Percentiles rank a stretch among this genome's conserved stretches.
Evolutionary conservation across 1,284 basidiomycete genomes (phyloP).

Genomic region (Tetrapyrgos nigripes): DNA sequence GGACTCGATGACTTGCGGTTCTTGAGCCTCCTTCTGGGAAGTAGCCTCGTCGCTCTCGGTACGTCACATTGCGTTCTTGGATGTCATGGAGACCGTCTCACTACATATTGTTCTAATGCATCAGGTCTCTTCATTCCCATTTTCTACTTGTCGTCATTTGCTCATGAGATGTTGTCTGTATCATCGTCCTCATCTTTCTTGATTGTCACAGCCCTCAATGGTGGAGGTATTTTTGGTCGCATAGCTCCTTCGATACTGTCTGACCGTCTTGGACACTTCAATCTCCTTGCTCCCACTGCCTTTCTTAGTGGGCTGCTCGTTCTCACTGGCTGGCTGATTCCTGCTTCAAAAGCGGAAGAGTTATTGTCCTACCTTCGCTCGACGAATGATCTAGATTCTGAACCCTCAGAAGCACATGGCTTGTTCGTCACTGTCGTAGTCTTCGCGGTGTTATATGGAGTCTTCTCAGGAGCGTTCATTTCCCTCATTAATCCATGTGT

Average conservation of each 20-base stretch:
- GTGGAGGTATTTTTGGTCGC: slow-evolving; percentile 66
- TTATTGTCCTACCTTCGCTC: background rate
- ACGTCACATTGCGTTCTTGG: too few relatives aligned
- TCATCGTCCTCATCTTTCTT: slow-evolving; percentile 49
- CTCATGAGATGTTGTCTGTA: slow-evolving; percentile 42
- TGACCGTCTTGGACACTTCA: slow-evolving; percentile 67
- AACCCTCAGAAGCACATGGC: slow-evolving; percentile 14
- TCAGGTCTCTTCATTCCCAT: slow-evolving; percentile 68
- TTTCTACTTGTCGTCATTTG: slow-evolving; percentile 67
- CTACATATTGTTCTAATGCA: background rate
- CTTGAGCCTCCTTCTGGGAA: slow-evolving; percentile 50
- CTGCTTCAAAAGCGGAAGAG: slow-evolving; percentile 24
- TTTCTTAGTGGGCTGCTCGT: slow-evolving; percentile 64
- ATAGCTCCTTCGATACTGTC: slow-evolving; percentile 65
- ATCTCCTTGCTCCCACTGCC: slow-evolving; percentile 64
- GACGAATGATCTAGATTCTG: background rate
- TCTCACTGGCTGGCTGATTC: slow-evolving; percentile 62
- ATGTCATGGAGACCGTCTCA: background rate
- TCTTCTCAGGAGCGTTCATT: slow-evolving; percentile 63
- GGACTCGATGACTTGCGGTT: slow-evolving; percentile 48
- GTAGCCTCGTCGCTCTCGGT: slow-evolving; percentile 59
- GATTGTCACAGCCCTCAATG: slow-evolving; percentile 69
- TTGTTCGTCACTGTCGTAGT: slow-evolving; percentile 46
- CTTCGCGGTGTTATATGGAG: slow-evolving; percentile 64
- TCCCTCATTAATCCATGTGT: slow-evolving; percentile 69